Base-by-base conservation (phyloP, 768 basidiomycete genomes). In the Chalciporus piperatus region DNA sequence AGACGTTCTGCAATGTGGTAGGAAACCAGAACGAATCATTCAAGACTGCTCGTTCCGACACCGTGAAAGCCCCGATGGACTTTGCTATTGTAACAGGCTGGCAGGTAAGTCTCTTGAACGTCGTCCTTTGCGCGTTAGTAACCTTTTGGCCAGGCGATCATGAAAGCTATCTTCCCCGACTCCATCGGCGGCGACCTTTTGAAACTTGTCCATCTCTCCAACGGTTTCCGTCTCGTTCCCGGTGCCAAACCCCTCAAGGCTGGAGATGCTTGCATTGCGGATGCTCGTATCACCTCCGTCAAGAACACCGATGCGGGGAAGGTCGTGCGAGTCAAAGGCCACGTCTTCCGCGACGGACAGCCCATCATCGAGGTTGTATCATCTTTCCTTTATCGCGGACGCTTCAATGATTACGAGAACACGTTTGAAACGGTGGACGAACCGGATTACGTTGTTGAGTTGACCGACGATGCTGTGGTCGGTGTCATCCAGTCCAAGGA, bases 41-140 rank as follows among this genome's bases (percentile, higher is more conserved):
- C 80, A 92, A 95, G 79, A 75, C 79, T 12, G 82, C 77, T 3
- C 80, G 92, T 50, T 85, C 77, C 43, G 75, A 77, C 20, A 69
- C 62, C 41, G 82, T 92, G 40, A 82, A 89, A 62, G 93, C 96
- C 2, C 97, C 97, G 0, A 96, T 99, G 92, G 96, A 98, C 73
- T 98, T 97, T 61, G 92, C 95, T 22, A 99, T 99, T 63, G 96
- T 98, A 45, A 87, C 94, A 37, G 95, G 96, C 41, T 99, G 97
- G 97, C 85, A 96, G 87, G 94, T 93, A 66, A 54, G 87, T 71
- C 46, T 37, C 20, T 25, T 39, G 25, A 50, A 22, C 33, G 20
- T 1, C 42, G 16, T 17, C 7, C 42, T 27, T 49, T 38, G 13
- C 22, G 16, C 32, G 9, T 25, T 33, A 19, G n/a, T 49, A 30